A percentile compares a stretch with the other conserved stretches of the same genome.
Conservation (phyloP, 176 grass and related monocot genomes). For the Guadua angustifolia region DNA sequence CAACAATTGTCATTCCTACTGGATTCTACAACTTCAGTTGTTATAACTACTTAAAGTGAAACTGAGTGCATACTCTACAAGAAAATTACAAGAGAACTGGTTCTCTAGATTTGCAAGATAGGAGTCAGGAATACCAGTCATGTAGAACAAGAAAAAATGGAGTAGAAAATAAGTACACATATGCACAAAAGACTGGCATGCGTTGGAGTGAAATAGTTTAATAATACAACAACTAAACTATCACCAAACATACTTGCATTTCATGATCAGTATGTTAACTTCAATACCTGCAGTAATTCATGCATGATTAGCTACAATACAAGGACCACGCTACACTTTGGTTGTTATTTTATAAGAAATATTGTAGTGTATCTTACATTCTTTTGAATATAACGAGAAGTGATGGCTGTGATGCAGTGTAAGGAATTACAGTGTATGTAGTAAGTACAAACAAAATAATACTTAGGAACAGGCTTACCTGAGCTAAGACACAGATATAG, state of each 20-base stretch:
- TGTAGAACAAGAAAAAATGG: slow-evolving; percentile 17
- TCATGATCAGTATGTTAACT: background rate
- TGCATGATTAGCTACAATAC: background rate
- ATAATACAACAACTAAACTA: background rate
- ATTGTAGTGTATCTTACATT: slow-evolving; percentile 4
- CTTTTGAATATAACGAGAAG: background rate
- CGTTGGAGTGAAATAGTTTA: slow-evolving; percentile 15
- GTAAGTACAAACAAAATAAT: slow-evolving; percentile 27
- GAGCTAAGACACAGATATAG: slow-evolving; percentile 88
- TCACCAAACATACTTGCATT: background rate
- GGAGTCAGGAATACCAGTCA: background rate
- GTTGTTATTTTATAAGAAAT: slow-evolving; percentile 26
- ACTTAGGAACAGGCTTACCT: slow-evolving; percentile 53
- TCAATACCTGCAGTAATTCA: background rate
- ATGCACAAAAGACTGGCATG: slow-evolving; percentile 15
- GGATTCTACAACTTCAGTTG: background rate
- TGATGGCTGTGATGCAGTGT: background rate
- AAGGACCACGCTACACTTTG: background rate
- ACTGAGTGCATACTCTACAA: slow-evolving; percentile 18
- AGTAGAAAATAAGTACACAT: slow-evolving; percentile 3
- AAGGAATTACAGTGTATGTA: slow-evolving; percentile 4
- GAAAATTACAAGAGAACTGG: background rate
- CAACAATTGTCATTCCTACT: background rate
- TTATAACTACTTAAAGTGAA: slow-evolving; percentile 18
- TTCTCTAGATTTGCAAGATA: slow-evolving; percentile 25